Conservation (phyloP, 768 basidiomycete species). For the Phlebiopsis flavidoalba region DNA sequence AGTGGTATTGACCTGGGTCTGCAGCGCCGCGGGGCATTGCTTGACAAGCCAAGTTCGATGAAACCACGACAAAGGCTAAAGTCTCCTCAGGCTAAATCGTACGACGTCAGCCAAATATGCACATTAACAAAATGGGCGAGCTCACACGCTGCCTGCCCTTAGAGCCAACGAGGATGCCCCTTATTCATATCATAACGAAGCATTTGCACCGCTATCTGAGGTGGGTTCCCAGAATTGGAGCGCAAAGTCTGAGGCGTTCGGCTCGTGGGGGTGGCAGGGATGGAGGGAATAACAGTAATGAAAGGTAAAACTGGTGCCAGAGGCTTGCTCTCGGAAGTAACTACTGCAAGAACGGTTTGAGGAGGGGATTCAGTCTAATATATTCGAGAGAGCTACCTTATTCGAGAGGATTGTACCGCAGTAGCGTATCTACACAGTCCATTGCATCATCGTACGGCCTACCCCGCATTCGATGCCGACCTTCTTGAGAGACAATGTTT, state of each 20-base stretch:
- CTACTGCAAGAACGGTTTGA: slow-evolving; percentile 54
- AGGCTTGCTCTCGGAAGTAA: slow-evolving; percentile 90
- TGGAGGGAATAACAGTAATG: slow-evolving; percentile 66
- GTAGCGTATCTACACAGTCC: slow-evolving; percentile 75
- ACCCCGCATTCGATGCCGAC: slow-evolving; percentile 90
- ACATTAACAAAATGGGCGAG: neutral
- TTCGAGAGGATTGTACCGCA: slow-evolving; percentile 94
- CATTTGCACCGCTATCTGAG: slow-evolving; percentile 76
- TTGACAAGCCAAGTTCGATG: slow-evolving; percentile 82
- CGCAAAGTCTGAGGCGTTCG: slow-evolving; percentile 82
- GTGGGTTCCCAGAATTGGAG: slow-evolving; percentile 95
- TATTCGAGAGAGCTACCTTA: slow-evolving; percentile 49
- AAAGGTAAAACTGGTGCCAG: slow-evolving; percentile 63
- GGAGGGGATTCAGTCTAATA: neutral
- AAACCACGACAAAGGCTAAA: slow-evolving; percentile 66
- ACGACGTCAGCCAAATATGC: neutral
- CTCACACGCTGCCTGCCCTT: slow-evolving; percentile 63
- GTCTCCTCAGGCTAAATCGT: slow-evolving; percentile 49
- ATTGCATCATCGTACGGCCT: slow-evolving; percentile 83
- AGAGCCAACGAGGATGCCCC: slow-evolving; percentile 79
- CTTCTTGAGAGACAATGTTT: slow-evolving; percentile 81
- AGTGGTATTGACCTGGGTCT: slow-evolving; percentile 64
- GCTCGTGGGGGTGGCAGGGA: slow-evolving; percentile 49
- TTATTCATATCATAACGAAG: slow-evolving; percentile 72
- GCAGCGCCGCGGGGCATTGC: slow-evolving; percentile 90